Evolutionary conservation across 345 rosid genomes (phyloP), one percentile per base, ranked within the genome.

Genomic region (Brassica rapa): DNA sequence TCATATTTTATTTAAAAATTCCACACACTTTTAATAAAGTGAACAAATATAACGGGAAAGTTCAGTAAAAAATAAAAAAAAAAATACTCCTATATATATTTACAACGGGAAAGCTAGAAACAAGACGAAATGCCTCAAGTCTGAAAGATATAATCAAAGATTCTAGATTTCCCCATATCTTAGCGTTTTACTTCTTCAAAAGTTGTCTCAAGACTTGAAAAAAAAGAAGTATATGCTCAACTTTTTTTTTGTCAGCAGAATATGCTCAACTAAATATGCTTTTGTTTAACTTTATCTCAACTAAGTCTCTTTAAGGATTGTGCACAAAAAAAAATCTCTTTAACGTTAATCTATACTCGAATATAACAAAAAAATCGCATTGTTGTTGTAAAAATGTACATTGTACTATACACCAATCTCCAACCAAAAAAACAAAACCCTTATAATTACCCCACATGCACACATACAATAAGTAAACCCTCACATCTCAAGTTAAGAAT

Each of bases 331-430:
- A 19, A 19, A 70, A 6, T 35, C 63, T 53, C 76, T 64, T 71
- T 64, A 1, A 16, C 72, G 73, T 78, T 77, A 72, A n/a, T 43
- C 59, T 29, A 41, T 16, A 57, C 39, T 15, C 14, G 32, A 71
- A 32, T 23, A 37, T 16, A 62, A 64, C 70, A 64, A 5, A 56
- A 33, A 43, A 65, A 46, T 72, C 73, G 76, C 72, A 57, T 64
- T 72, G 15, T 72, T 29, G 73, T 72, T 72, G 63, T 32, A 4
- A 72, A 10, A 78, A 66, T 78, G 77, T 78, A 57, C 77, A 72
- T 78, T 78, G 82, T 72, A 78, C 77, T 72, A 43, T 77, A 72
- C 68, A 78, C 81, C 77, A 66, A 78, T 57, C 73, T 66, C 68
- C 11, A 62, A 72, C 77, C 77, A 55, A 72, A 72, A 32, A 41